Evolutionary conservation across 1,139 yeast species (phyloP), one percentile per base, ranked within the genome.

Genomic region (Saccharomycopsis phalli): DNA sequence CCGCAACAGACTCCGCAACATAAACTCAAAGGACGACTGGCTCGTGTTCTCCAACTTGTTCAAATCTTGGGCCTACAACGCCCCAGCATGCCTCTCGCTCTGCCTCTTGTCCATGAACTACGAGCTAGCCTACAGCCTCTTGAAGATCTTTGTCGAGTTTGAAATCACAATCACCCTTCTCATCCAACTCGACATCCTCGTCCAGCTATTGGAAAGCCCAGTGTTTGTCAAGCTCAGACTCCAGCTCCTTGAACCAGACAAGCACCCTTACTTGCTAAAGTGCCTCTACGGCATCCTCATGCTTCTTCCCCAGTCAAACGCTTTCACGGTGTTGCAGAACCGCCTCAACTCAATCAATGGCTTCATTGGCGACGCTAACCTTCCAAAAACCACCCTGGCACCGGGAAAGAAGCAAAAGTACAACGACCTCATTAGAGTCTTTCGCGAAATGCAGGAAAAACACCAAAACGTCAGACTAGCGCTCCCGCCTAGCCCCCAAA

Each of bases 251-350:
- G 95, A 87, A 54, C 96, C 95, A 1, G 86, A 80, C 40, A 76
- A 74, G 51, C 73, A 83, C 54, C 95, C 94, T 0, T 82, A 72
- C 53, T 62, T 93, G 32, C 84, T 81, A 68, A 86, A 87, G 56
- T 82, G 95, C 37, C 68, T 93, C 23, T 93, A 87, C 56, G 98
- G 98, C 1, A 71, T 93, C 36, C 66, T 93, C 45, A 93, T 93
- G 99, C 69, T 93, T 4, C 62, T 93, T 40, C 99, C 99, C 0
- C 99, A 93, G 57, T 84, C 96, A 0, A 74, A 86, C n/a, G 95
- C 98, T 0, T 93, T 86, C 58, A 76, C 74, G 18, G 76, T 83
- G 0, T 67, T 93, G 48, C 80, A 81, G 49, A 84, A 81, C 54
- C 68, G 99, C 47, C 67, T 91, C 41, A 73, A 73, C 42, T 68